Percentiles rank a stretch among this genome's conserved stretches.
These are phyloP conservation scores for Daldinia childiae DNA, from an alignment of 495 filamentous ascomycete genomes.

Conservation along the genomic window DNA sequence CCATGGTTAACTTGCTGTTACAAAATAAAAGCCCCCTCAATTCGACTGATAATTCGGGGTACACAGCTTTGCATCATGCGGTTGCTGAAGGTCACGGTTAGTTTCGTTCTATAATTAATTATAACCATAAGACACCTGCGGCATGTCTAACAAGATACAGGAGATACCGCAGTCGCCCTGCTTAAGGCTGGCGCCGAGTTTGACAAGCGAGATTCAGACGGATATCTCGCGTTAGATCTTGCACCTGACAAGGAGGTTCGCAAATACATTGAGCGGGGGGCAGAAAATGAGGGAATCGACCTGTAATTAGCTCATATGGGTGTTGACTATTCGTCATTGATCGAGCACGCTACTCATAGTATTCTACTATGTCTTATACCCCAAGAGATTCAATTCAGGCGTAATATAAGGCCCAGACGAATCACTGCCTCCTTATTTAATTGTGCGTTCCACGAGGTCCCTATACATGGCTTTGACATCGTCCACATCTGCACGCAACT, in stretches of 20 bases:
- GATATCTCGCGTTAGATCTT: constrained; percentile 76
- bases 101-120: neutral
- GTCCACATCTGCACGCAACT: constrained; percentile 84
- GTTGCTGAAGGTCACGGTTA: constrained; percentile 88
- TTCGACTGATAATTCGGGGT: constrained; percentile 82
- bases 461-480: constrained; percentile 96
- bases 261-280: constrained; percentile 79
- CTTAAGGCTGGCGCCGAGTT: constrained; percentile 86
- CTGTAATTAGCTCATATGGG: constrained; percentile 43
- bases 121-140: neutral
- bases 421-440: constrained; percentile 50
- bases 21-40: constrained; percentile 84
- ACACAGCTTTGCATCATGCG: constrained; percentile 92
- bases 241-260: constrained; percentile 77
- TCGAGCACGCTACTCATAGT: constrained; percentile 3
- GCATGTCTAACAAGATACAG: constrained; percentile 35
- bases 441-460: constrained; percentile 86
- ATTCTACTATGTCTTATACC: constrained; percentile 13
- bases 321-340: neutral
- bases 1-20: constrained; percentile 81
- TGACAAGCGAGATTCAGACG: constrained; percentile 80
- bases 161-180: constrained; percentile 83
- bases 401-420: constrained; percentile 18
- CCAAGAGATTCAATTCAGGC: constrained; percentile 10
- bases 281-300: constrained; percentile 88